Evolutionary conservation across 2,329 filamentous ascomycete species (phyloP), one percentile per base, ranked within the genome.

Genomic region (Pseudonectria buxi): DNA sequence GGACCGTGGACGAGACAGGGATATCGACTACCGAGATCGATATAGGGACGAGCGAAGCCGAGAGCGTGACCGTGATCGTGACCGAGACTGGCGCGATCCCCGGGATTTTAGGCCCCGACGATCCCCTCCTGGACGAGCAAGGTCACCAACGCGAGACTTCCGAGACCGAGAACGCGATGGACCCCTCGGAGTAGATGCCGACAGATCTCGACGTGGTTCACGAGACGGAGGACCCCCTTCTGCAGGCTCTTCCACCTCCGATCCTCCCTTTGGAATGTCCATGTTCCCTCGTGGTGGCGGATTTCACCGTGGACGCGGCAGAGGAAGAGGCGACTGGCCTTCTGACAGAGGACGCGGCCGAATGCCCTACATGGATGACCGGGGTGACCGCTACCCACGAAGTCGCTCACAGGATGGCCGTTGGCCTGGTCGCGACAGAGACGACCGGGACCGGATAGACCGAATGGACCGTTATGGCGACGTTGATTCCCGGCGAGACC

Each of bases 201-300:
- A 81, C 39, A 72, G 83, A 39, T 76, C 78, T 13, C 70, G 83
- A 35, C 71, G 83, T 30, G 78, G 74, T 12, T 86, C 83, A 7
- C 71, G 84, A 50, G 84, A 89, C 50, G 83, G 58, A 9, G 64
- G 83, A 0, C 82, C 83, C 10, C 72, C 78, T 14, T 84, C 82
- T 2, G 81, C 80, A 13, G 80, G 80, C 4, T 86, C 83, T 3
- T 78, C 77, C 9, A 78, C 77, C 14, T 84, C 83, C 0, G 83
- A 88, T 43, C 71, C 76, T 10, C 69, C 74, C 1, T 80, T 81
- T 37, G 72, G 68, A 13, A 53, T 61, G 41, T 59, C 67, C 7
- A 67, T 68, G 9, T 68, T 71, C 7, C 70, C 71, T 36, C 72
- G 73, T 10, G 74, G 78, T 14, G 71, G 72, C 22, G 73, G 73